Conservation (phyloP, 768 basidiomycete genomes). For the Amylocystis lapponica region DNA sequence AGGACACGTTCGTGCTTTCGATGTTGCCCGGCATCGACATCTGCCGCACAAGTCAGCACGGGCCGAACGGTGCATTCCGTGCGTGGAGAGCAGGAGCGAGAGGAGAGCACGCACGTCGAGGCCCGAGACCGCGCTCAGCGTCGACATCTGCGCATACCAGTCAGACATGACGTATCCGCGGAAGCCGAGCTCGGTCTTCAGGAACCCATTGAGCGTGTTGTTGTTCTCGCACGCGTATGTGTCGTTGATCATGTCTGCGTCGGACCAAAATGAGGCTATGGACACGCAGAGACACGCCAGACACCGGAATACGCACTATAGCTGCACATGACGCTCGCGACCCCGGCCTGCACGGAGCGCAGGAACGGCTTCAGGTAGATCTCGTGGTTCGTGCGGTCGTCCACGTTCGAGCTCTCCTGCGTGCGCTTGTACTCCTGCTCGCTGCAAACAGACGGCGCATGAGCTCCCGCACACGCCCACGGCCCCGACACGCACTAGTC, state of each 20-base stretch:
- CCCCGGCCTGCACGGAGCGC: constrained; percentile 68
- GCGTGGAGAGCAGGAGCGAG: neutral
- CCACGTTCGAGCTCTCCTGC: constrained; percentile 56
- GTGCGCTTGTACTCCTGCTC: constrained; percentile 66
- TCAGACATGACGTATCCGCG: constrained; percentile 77
- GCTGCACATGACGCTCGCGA: constrained; percentile 70
- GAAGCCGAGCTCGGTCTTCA: constrained; percentile 73
- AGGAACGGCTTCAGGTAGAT: constrained; percentile 68
- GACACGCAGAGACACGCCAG: neutral
- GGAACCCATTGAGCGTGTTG: constrained; percentile 63
- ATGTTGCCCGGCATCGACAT: constrained; percentile 50
- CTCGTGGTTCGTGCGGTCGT: constrained; percentile 77
- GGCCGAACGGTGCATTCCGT: neutral
- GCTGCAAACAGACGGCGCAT: constrained; percentile 29
- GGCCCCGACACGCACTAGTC: constrained; percentile 48
- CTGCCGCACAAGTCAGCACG: neutral
- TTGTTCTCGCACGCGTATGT: constrained; percentile 75
- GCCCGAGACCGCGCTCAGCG: constrained; percentile 52
- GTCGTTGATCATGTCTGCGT: constrained; percentile 56
- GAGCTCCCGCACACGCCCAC: neutral
- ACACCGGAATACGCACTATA: constrained; percentile 43
- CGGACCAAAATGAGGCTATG: no score
- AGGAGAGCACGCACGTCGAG: constrained; percentile 46
- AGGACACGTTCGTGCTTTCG: no score
- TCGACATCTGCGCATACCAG: constrained; percentile 63